Base-by-base conservation (phyloP, 2,329 filamentous ascomycete genomes). In the Gnomoniopsis sp. region DNA sequence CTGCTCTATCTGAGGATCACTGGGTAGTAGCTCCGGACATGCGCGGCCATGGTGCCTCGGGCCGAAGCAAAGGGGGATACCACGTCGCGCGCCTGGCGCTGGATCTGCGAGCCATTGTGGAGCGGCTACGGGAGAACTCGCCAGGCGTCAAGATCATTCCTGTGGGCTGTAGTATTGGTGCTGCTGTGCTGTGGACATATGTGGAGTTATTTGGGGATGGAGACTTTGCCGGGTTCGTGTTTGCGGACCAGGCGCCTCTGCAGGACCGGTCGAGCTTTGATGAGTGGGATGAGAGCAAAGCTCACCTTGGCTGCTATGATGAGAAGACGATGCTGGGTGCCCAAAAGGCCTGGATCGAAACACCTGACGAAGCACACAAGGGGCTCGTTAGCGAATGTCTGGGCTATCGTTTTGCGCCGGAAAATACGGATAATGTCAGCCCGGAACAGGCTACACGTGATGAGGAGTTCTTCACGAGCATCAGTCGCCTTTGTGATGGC, bases 201-300 rank as follows among this genome's bases (percentile, higher is more conserved):
- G 62, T 71, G 6, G 74, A 76, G 65, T 68, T 76, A 1, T 75
- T 74, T 44, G 70, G 71, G 3, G 63, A 66, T 53, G 55, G 38
- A 3, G 70, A 67, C 30, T 71, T 75, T 36, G 56, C 64, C 0
- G 74, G 71, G 0, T 68, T 71, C 41, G 67, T 72, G 21, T 75
- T 75, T 48, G 74, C 74, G 17, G 74, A 76, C 67, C 74, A 76
- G 64, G 74, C 72, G 3, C 74, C 74, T 44, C 63, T 76, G 53
- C 74, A 76, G 64, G 73, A 76, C 55, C 70, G 71, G 17, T 69
- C 69, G 11, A 15, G 48, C 2, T 68, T 70, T 51, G 68, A 63
- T 53, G 61, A 53, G 10, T 75, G 74, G 73, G 72, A 71, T 56
- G 64, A 57, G 38, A 59, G 61, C 44, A 62, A 55, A 19, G 67